These are phyloP conservation scores for Talaromyces islandicus DNA, from an alignment of 2,329 filamentous ascomycete species.

Conservation along the genomic window DNA sequence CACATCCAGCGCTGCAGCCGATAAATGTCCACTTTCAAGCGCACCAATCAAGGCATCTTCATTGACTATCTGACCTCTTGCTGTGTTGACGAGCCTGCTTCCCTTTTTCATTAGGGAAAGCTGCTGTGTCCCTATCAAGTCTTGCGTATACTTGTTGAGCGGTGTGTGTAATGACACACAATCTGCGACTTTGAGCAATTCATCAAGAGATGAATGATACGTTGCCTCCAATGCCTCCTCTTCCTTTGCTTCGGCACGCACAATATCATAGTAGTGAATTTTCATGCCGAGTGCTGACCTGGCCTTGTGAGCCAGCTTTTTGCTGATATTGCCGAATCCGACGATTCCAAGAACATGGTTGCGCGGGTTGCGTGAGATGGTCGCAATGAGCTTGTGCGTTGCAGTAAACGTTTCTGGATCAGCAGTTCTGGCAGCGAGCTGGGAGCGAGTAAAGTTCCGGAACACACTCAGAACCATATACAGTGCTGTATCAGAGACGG, in stretches of 20 bases:
- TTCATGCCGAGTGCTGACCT: slow-evolving; percentile 59
- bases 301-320: slow-evolving; percentile 56
- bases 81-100: slow-evolving; percentile 46
- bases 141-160: slow-evolving; percentile 28
- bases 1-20: slow-evolving; percentile 21
- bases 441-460: slow-evolving; percentile 61
- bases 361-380: slow-evolving; percentile 58
- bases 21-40: slow-evolving; percentile 42
- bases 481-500: slow-evolving; percentile 66
- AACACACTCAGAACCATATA: slow-evolving; percentile 65
- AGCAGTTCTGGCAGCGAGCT: slow-evolving; percentile 47
- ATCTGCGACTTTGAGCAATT: slow-evolving; percentile 38
- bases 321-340: slow-evolving; percentile 63
- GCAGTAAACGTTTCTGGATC: slow-evolving; percentile 45
- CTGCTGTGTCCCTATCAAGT: slow-evolving; percentile 34
- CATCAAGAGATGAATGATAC: slow-evolving; percentile 39
- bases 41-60: slow-evolving; percentile 44
- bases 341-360: slow-evolving; percentile 59
- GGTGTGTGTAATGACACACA: slow-evolving; percentile 46
- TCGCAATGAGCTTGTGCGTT: slow-evolving; percentile 56
- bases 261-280: slow-evolving; percentile 52
- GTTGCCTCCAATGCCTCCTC: slow-evolving; percentile 35
- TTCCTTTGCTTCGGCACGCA: slow-evolving; percentile 30
- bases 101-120: slow-evolving; percentile 46
- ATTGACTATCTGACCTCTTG: slow-evolving; percentile 46